Conservation (phyloP, 192 early-diverging fungal species). For the Helicostylum pulchrum region DNA sequence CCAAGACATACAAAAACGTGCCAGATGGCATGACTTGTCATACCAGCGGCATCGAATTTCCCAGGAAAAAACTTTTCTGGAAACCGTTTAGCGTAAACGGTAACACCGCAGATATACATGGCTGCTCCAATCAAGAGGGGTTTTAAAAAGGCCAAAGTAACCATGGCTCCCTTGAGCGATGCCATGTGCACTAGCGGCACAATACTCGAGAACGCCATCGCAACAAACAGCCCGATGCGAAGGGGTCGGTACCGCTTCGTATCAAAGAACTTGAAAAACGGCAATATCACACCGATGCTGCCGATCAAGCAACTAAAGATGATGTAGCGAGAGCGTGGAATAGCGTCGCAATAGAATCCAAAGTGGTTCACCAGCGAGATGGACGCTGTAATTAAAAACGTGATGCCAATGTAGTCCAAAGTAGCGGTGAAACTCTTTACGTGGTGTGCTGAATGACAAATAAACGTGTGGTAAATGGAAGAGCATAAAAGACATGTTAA, state of each 20-base stretch:
- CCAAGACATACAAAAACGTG: conserved; percentile 56
- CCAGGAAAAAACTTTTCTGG: conserved; percentile 59
- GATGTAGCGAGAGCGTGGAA: conserved; percentile 43
- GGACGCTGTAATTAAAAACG: conserved; percentile 54
- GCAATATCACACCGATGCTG: conserved; percentile 41
- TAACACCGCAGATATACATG: conserved; percentile 50
- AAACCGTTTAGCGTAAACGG: conserved; percentile 55
- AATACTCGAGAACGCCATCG: conserved; percentile 44
- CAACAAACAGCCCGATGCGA: conserved; percentile 48
- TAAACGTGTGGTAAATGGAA: conserved; percentile 57
- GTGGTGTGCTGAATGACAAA: conserved; percentile 45
- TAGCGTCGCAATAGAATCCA: conserved; percentile 46
- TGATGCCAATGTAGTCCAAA: conserved; percentile 59
- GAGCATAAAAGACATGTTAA: conserved; percentile 52
- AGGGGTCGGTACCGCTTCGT: conserved; percentile 45
- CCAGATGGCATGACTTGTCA: conserved; percentile 56
- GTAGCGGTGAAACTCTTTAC: conserved; percentile 51
- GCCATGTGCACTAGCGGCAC: conserved; percentile 47
- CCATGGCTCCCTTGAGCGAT: conserved; percentile 35
- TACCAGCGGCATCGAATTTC: conserved; percentile 49
- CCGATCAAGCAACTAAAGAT: conserved; percentile 42
- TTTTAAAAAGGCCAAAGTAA: conserved; percentile 41
- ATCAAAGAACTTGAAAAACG: conserved; percentile 52
- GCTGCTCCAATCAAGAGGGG: conserved; percentile 45
- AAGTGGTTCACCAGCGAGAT: conserved; percentile 55